phyloP scores from a whole-genome alignment of 169 alveolate species.

The Plasmodium gallinaceum region DNA sequence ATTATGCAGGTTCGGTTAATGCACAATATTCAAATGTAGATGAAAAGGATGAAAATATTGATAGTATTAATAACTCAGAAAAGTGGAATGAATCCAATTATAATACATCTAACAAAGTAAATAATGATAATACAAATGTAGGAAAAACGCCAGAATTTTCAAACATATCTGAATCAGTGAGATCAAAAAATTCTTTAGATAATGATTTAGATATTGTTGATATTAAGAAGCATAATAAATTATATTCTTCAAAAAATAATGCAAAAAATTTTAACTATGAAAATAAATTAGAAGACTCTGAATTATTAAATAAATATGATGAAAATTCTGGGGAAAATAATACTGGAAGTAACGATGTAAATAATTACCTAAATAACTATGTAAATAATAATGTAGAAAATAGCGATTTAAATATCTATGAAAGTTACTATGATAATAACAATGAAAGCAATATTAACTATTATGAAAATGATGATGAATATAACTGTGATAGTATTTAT shows the following conservation, averaged over 20 bases:
- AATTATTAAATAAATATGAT: slow-evolving; percentile 10
- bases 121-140: not conserved
- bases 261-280: slow-evolving; percentile 10
- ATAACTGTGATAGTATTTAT: not conserved
- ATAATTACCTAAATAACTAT: slow-evolving; percentile 2
- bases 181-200: slow-evolving; percentile 6
- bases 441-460: not conserved
- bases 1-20: not conserved
- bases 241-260: slow-evolving; percentile 19
- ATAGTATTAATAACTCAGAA: not conserved
- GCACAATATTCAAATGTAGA: not conserved
- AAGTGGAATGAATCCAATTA: slow-evolving; percentile 17
- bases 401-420: slow-evolving; percentile 31
- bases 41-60: not conserved
- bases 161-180: not conserved
- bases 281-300: slow-evolving; percentile 17
- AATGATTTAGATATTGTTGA: not conserved
- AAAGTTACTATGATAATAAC: slow-evolving; percentile 24
- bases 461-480: slow-evolving; percentile 15
- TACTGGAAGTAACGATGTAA: slow-evolving; percentile 4
- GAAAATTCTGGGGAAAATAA: slow-evolving; percentile 15
- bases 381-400: slow-evolving; percentile 1
- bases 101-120: slow-evolving; percentile 2
- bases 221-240: not conserved
- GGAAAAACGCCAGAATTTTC: not conserved